Percentiles rank a stretch among this genome's conserved stretches.
These are phyloP conservation scores for Aquanectria penicillioides DNA, from an alignment of 2,329 filamentous ascomycete genomes.

Conservation along the genomic window DNA sequence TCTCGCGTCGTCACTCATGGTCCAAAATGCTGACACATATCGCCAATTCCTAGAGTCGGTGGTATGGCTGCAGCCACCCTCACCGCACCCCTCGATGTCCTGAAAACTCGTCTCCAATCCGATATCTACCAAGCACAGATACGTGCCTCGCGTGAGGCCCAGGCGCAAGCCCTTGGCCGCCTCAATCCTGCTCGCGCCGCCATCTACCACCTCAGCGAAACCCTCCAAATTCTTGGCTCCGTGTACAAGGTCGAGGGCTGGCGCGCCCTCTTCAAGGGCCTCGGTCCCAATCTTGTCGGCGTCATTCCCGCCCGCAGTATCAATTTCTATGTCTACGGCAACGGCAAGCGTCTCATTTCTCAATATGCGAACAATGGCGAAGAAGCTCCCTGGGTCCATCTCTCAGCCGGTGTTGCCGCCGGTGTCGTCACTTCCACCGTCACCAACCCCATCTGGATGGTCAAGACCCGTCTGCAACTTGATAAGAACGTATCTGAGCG, in stretches of 20 bases:
- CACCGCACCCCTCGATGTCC: conserved; percentile 92
- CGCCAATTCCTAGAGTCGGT: conserved; percentile 69
- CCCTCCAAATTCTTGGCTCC: conserved; percentile 82
- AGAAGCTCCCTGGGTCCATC: conserved; percentile 79
- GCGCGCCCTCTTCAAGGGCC: conserved; percentile 90
- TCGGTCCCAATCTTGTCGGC: conserved; percentile 89
- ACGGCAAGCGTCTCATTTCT: conserved; percentile 85
- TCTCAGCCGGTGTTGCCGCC: conserved; percentile 78
- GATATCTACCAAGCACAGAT: conserved; percentile 93
- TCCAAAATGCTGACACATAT: conserved; percentile 26
- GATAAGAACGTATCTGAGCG: conserved; percentile 82
- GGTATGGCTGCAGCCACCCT: conserved; percentile 92
- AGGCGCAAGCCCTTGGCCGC: conserved; percentile 56
- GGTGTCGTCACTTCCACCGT: conserved; percentile 89
- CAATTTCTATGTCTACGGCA: conserved; percentile 94
- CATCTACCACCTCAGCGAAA: conserved; percentile 82
- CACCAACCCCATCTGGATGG: conserved; percentile 96
- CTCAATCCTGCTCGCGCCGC: conserved; percentile 74
- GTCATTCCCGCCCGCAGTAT: conserved; percentile 91
- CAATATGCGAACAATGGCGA: conserved; percentile 77
- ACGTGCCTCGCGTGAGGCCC: conserved; percentile 70
- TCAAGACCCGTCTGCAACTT: conserved; percentile 92
- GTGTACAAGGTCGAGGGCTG: conserved; percentile 86
- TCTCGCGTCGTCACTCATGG: neutral
- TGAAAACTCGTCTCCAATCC: conserved; percentile 93